phyloP scores from a whole-genome alignment of 202 grass and related monocot genomes.

The Carex sylvatica region DNA sequence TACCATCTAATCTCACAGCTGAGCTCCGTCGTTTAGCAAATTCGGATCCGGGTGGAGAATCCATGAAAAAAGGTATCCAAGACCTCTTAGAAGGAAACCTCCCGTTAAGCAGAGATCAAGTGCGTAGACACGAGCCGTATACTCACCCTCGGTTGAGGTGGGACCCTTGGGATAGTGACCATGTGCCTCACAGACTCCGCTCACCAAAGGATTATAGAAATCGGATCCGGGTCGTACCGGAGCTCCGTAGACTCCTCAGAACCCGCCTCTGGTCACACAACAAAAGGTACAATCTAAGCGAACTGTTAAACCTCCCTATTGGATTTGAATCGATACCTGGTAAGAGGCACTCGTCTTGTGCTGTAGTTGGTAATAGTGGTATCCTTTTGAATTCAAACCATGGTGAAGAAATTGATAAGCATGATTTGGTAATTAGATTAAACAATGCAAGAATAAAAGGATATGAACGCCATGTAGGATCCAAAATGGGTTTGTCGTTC shows the following conservation, averaged over 20 bases:
- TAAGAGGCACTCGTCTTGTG: constrained; percentile 50
- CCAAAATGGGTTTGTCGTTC: constrained; percentile 48
- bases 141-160: neutral
- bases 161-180: constrained; percentile 24
- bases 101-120: constrained; percentile 7
- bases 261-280: neutral
- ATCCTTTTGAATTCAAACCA: constrained; percentile 45
- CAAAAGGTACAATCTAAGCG: constrained; percentile 27
- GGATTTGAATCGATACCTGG: neutral
- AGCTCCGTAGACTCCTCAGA: constrained; percentile 20
- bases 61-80: constrained; percentile 6
- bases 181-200: constrained; percentile 19
- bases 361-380: constrained; percentile 72
- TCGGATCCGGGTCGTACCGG: constrained; percentile 2
- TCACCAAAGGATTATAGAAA: constrained; percentile 28
- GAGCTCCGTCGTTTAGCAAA: constrained; percentile 9
- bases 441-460: constrained; percentile 52
- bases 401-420: constrained; percentile 55
- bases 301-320: constrained; percentile 11
- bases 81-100: constrained; percentile 27
- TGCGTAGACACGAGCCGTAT: neutral
- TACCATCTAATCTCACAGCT: neutral
- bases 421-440: constrained; percentile 62
- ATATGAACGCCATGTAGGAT: constrained; percentile 42
- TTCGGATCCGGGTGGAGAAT: constrained; percentile 22